Percentiles rank a stretch among this genome's conserved stretches.
These are phyloP conservation scores for Bathelium albidoporum DNA, from an alignment of 495 filamentous ascomycete genomes.

Conservation along the genomic window DNA sequence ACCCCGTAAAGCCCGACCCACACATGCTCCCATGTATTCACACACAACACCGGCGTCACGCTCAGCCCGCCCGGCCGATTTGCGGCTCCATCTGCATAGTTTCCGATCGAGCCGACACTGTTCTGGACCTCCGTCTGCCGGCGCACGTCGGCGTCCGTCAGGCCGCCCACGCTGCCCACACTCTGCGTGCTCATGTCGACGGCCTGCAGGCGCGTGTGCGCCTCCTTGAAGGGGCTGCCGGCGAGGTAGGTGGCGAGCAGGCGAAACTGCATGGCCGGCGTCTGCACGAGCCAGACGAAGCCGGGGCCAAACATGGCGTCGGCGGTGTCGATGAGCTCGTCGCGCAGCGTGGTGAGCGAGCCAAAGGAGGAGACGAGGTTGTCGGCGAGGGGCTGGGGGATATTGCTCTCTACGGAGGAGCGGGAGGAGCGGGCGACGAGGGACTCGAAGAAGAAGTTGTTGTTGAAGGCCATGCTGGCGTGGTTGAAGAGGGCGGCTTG, in stretches of 20 bases:
- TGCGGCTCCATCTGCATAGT: constrained; percentile 14
- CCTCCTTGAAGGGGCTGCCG: constrained; percentile 75
- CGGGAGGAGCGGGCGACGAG: constrained; percentile 21
- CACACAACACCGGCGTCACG: constrained; percentile 66
- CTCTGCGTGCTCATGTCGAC: constrained; percentile 67
- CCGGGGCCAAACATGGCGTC: constrained; percentile 89
- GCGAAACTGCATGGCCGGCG: constrained; percentile 41
- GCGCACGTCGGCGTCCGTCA: constrained; percentile 1
- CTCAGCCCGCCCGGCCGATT: constrained; percentile 59
- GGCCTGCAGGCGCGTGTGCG: constrained; percentile 69
- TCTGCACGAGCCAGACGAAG: constrained; percentile 82
- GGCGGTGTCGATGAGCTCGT: constrained; percentile 72
- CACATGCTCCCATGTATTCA: constrained; percentile 95
- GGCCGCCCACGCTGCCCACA: constrained; percentile 9
- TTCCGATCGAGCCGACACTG: constrained; percentile 40
- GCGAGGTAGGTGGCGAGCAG: constrained; percentile 87
- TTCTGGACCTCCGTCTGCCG: constrained; percentile 22
- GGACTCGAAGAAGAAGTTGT: constrained; percentile 84
- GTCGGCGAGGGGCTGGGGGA: constrained; percentile 29
- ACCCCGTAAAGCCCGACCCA: constrained; percentile 83
- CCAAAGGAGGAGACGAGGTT: constrained; percentile 59
- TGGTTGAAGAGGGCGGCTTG: constrained; percentile 81
- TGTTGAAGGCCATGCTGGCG: constrained; percentile 92
- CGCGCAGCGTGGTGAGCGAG: constrained; percentile 67
- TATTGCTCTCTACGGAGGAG: neutral